Evolutionary conservation across 352 stramenopile genomes (phyloP), one percentile per base, ranked within the genome.

Genomic region (Globisporangium mamillatum): DNA sequence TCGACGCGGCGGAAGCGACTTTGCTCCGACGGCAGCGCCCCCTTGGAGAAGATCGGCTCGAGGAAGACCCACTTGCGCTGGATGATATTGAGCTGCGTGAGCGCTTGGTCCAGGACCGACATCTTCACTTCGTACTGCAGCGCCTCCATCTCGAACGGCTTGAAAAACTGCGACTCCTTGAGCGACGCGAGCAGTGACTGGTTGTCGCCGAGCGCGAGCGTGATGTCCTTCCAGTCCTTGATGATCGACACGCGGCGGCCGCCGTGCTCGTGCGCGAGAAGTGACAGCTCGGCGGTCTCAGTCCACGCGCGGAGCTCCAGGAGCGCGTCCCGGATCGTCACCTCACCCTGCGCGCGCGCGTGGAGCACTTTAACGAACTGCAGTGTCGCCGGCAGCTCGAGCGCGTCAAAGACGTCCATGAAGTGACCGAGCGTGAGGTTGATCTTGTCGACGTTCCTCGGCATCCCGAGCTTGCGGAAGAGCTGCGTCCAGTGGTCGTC

Each of bases 51-150:
- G 65, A 99, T 99, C 1, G 96, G 95, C 62, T 98, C 96, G 16
- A 99, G 84, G 69, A 98, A 99, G 34, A 99, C 86, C 96, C 96
- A 99, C 72, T 98, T 98, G 54, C 96, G 86, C 76, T 99, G 96
- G 48, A 98, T 96, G 8, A 90, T 56, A 70, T 98, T 97, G 29
- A 98, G 76, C 62, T 94, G 81, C 8, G 77, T 80, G 0, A 98
- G 63, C 18, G 82, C 85, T 32, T 95, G 79, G 63, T 98, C 90
- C 0, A 98, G 71, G 14, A 91, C 64, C 8, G 79, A 78, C 80
- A 98, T 95, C 66, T 97, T 97, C 24, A 80, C 81, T 69, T 99
- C 92, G 72, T 98, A 98, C 46, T 94, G 82, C 46, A 75, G 82
- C 3, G 92, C 94, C 48, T 97, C 82, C 60, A 97, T 89, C 64